Evolutionary conservation across 1,139 yeast species (phyloP).

Genomic region (Scheffersomyces stambukii): DNA sequence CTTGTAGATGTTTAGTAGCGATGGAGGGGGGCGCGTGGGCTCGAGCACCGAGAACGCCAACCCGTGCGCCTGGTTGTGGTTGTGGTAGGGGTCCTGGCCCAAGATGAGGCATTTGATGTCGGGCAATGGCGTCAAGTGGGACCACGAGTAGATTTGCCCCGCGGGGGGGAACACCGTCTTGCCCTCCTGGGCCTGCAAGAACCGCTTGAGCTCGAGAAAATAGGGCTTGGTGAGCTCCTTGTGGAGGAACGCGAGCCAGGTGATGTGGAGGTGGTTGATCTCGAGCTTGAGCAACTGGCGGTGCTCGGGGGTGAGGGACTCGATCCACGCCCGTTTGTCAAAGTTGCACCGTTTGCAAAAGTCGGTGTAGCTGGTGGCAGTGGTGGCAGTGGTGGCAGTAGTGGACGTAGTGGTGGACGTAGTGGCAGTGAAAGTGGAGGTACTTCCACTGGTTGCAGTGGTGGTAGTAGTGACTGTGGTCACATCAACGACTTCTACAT

Average conservation of each 20-base stretch:
- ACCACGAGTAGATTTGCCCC: conserved; percentile 87
- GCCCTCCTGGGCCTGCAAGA: conserved; percentile 35
- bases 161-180: conserved; percentile 73
- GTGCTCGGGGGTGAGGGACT: conserved; percentile 49
- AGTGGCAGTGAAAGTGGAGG: no score
- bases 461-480: no score
- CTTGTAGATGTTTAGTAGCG: conserved; percentile 82
- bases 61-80: conserved; percentile 92
- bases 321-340: conserved; percentile 53
- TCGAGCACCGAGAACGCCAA: conserved; percentile 87
- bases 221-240: conserved; percentile 81
- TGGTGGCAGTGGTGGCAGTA: conserved; percentile 5
- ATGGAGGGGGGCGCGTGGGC: conserved; percentile 87
- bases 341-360: conserved; percentile 25
- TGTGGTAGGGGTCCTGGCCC: conserved; percentile 98
- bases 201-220: conserved; percentile 68
- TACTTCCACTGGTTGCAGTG: no score
- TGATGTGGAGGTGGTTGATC: conserved; percentile 60
- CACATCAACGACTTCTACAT: no score
- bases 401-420: no score
- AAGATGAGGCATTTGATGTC: conserved; percentile 72
- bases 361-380: no score
- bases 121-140: conserved; percentile 75
- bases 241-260: conserved; percentile 74
- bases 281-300: conserved; percentile 60